Evolutionary conservation across 192 early-diverging fungal genomes (phyloP).

Genomic region (Dispira parvispora): DNA sequence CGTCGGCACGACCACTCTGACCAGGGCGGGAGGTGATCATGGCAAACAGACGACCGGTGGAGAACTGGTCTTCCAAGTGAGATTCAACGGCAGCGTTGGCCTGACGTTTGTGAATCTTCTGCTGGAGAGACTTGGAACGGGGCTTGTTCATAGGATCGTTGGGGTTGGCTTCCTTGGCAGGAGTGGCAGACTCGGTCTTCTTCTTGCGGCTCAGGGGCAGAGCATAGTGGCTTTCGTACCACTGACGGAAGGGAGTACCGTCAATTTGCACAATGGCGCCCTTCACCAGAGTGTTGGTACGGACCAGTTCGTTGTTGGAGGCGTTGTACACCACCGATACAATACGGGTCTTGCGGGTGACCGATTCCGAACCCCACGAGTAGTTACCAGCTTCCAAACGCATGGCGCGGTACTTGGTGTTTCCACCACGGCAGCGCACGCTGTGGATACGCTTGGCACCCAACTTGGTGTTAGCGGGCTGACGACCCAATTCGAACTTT

Average conservation of each 20-base stretch:
- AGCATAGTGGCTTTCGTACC: conserved; percentile 98
- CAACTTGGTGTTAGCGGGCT: conserved; percentile 94
- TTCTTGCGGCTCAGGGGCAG: conserved; percentile 70
- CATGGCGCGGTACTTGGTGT: conserved; percentile 96
- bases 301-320: conserved; percentile 99
- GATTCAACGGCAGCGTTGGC: conserved; percentile 68
- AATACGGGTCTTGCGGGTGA: conserved; percentile 93
- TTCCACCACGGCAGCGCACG: conserved; percentile 95
- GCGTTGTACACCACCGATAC: conserved; percentile 95
- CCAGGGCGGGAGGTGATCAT: conserved; percentile 90
- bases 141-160: conserved; percentile 50
- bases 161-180: conserved; percentile 31
- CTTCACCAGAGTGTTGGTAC: conserved; percentile 99
- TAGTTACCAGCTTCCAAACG: conserved; percentile 94
- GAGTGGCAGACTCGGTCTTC: conserved; percentile 17
- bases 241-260: conserved; percentile 98
- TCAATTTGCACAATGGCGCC: conserved; percentile 94
- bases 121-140: conserved; percentile 79
- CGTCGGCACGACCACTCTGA: conserved; percentile 93
- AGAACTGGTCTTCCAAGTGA: conserved; percentile 85
- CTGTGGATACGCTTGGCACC: conserved; percentile 92
- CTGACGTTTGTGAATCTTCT: conserved; percentile 77
- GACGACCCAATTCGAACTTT: conserved; percentile 99
- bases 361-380: conserved; percentile 90
- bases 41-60: conserved; percentile 84